Evolutionary conservation across 371 early-diverging fungal species (phyloP), one percentile per base, ranked within the genome.

Genomic region (Haplosporangium sp.): DNA sequence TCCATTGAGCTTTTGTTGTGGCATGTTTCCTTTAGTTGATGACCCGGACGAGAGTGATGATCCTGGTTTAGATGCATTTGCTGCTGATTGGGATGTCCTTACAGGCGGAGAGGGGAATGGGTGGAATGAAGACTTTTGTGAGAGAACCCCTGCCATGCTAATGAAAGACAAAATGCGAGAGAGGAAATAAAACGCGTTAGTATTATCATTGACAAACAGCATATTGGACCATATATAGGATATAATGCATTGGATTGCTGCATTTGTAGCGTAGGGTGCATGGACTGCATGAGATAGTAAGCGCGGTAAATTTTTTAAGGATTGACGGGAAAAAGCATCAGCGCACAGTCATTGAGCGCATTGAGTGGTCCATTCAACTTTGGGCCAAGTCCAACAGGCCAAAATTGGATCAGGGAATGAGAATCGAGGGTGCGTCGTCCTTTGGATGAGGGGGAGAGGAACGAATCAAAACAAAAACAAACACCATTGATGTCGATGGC

Each of bases 91-190:
- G 23, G 59, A 45, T 23, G 59, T 51, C 63, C 71, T 52, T 21
- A 63, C 50, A 37, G 67, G 60, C 12, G 71, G 77, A 41, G 76
- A 67, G 5, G 77, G 77, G 51, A 76, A 76, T 0, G 77, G 77
- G 38, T 73, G 74, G 59, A 73, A 67, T 38, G 74, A 54, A 18
- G 63, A 62, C 18, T 53, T 51, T 48, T 47, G 55, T 8, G 61
- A 50, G 62, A 23, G 53, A 16, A 12, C 43, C 45, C 13, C 45
- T 42, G 46, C 62, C 62, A 47, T 41, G 12, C 51, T 20, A 65
- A 50, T 64, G 12, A 47, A 63, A 23, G 16, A 23, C 9, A 47
- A 23, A 16, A 46, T 23, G 18, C 20, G 29, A 46, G 36, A 7
- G 37, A 36, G n/a, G 11, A 46, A 46, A 11, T 46, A n/a, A n/a